Conservation (phyloP, 1,284 basidiomycete species). For the Tremellales sp. region DNA sequence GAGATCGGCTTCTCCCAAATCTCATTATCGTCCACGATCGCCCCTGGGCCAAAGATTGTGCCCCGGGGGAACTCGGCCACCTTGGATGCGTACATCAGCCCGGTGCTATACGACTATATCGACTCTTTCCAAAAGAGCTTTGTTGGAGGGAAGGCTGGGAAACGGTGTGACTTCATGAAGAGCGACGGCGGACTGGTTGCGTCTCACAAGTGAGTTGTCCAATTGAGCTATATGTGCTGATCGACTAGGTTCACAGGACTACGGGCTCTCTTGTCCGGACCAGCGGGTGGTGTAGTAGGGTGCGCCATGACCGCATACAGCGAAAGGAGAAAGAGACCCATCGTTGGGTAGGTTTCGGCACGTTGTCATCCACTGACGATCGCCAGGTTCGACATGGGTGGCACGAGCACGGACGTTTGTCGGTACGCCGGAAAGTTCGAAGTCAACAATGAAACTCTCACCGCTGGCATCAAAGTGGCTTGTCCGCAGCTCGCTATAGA, state of each 20-base stretch:
- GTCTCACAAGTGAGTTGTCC: conserved; percentile 33
- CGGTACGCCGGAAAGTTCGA: conserved; percentile 82
- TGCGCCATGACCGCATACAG: conserved; percentile 45
- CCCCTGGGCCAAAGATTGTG: conserved; percentile 38
- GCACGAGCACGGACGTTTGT: conserved; percentile 82
- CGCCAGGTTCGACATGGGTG: conserved; percentile 31
- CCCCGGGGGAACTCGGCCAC: conserved; percentile 49
- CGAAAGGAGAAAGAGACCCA: not conserved
- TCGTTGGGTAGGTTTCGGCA: conserved; percentile 53
- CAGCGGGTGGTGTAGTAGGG: conserved; percentile 53
- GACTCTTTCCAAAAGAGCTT: conserved; percentile 43
- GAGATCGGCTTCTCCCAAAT: conserved; percentile 28
- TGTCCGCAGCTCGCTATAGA: conserved; percentile 83
- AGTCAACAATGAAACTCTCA: conserved; percentile 82
- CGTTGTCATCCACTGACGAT: conserved; percentile 27
- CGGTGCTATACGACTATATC: conserved; percentile 44
- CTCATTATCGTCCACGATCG: conserved; percentile 28
- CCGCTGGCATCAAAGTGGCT: conserved; percentile 85
- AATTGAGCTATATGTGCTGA: conserved; percentile 14
- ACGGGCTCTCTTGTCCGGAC: conserved; percentile 40
- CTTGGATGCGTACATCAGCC: conserved; percentile 51
- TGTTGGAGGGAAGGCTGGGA: conserved; percentile 30
- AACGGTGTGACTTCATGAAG: conserved; percentile 44
- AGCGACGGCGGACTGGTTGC: conserved; percentile 44
- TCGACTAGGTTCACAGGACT: conserved; percentile 23